Evolutionary conservation across 2,329 filamentous ascomycete genomes (phyloP).

Genomic region (Rutstroemia sp.): DNA sequence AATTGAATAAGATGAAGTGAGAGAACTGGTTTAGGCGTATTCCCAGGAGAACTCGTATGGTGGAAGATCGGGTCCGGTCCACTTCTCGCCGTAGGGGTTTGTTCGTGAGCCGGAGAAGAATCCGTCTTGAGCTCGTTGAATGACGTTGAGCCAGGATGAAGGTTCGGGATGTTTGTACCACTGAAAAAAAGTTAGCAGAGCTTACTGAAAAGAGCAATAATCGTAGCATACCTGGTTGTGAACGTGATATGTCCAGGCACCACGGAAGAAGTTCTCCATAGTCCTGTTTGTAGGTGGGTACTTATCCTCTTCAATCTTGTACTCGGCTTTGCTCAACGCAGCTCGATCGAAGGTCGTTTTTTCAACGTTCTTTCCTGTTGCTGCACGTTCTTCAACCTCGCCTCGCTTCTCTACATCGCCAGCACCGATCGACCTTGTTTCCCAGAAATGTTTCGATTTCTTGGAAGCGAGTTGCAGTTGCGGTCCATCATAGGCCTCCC

Average conservation of each 20-base stretch:
- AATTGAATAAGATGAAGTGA: too few species aligned
- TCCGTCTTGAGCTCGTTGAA: constrained; percentile 45
- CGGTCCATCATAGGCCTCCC: constrained; percentile 43
- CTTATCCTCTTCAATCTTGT: constrained; percentile 41
- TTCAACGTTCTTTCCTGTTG: constrained; percentile 1
- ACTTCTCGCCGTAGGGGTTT: constrained; percentile 47
- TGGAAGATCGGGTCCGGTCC: constrained; percentile 24
- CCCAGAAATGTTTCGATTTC: constrained; percentile 24
- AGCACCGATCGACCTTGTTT: constrained; percentile 14
- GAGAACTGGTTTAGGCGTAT: too few species aligned
- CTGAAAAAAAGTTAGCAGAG: constrained; percentile 25
- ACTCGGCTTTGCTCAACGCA: constrained; percentile 32
- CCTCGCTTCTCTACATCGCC: constrained; percentile 10
- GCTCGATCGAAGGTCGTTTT: constrained; percentile 18
- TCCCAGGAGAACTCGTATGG: too few species aligned
- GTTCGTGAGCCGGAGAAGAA: constrained; percentile 42
- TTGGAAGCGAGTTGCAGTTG: constrained; percentile 28
- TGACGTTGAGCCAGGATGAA: constrained; percentile 46
- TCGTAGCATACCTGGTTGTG: constrained; percentile 44
- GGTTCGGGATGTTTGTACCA: constrained; percentile 49
- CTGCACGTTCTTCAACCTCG: constrained; percentile 13
- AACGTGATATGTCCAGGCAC: constrained; percentile 50
- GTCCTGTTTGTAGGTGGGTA: constrained; percentile 50
- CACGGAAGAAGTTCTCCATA: constrained; percentile 47
- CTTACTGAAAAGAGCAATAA: constrained; percentile 4